These are phyloP conservation scores for Trichoderma virens DNA, from an alignment of 495 filamentous ascomycete genomes.

Conservation along the genomic window DNA sequence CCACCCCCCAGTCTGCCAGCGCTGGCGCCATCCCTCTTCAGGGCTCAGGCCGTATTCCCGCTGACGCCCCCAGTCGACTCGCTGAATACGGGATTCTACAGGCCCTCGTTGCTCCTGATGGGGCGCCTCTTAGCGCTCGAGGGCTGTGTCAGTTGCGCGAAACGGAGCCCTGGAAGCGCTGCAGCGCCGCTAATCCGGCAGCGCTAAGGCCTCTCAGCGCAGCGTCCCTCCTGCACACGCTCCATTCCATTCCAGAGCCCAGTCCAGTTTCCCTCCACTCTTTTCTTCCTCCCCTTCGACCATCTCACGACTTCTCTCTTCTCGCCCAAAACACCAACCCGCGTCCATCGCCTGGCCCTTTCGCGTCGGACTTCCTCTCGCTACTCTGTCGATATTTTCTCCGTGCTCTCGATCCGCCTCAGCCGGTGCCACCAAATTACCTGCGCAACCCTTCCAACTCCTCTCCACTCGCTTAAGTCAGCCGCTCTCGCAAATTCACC, in stretches of 20 bases:
- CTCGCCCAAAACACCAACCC: background rate
- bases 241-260: background rate
- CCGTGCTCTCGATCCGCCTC: background rate
- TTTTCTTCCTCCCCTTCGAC: background rate
- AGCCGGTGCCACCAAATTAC: background rate
- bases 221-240: background rate
- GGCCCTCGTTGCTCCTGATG: slow-evolving; percentile 5
- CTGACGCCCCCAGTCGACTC: background rate
- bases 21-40: background rate
- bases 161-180: background rate
- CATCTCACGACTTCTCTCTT: background rate
- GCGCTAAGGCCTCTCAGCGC: too few relatives aligned
- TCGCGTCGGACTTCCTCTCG: slow-evolving; percentile 1
- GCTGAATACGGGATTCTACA: slow-evolving; percentile 5
- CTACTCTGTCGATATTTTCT: background rate
- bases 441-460: background rate
- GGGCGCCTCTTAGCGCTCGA: background rate
- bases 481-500: background rate
- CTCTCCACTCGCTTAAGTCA: background rate
- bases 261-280: background rate
- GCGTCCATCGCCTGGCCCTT: background rate
- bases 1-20: too few relatives aligned
- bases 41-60: slow-evolving; percentile 5
- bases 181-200: background rate
- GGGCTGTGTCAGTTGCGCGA: slow-evolving; percentile 1